Evolutionary conservation across 345 rosid species (phyloP), one percentile per base, ranked within the genome.

Genomic region (Gynandropsis gynandra): DNA sequence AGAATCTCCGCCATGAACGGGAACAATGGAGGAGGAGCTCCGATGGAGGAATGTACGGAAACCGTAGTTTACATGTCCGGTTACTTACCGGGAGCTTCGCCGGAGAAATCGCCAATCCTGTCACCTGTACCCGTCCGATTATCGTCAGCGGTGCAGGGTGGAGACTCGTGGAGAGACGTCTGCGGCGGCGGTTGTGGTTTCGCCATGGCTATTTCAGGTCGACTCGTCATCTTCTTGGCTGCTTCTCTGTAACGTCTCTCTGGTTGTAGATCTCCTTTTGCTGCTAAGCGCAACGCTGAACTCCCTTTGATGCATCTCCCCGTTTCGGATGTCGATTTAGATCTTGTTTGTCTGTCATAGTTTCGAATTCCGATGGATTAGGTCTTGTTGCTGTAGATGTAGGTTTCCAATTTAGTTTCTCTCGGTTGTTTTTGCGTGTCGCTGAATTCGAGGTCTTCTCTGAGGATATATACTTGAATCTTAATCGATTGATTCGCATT

Each of bases 151-250:
- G 18, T 47, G 42, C 51, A 56, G 13, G 73, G 62, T 6, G 71
- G 67, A n/a, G 73, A 74, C 56, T 69, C 74, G 0, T 84, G 96
- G 87, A 80, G 70, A 66, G 90, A 81, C 18, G 80, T 87, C 9
- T 80, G 78, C 18, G 76, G 89, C 18, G 89, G 94, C 7, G 94
- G 96, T 40, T 87, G 94, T 64, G 96, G 96, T 47, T 83, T 87
- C 55, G 87, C 87, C 24, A 77, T 87, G 74, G 87, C 87, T 45
- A 71, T 82, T 68, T 88, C 92, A 74, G 92, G 97, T 87, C 16
- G 17, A 24, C n/a, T 8, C 21, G 51, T 11, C 1, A 16, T 9
- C 42, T 16, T 2, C 10, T 7, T 21, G 0, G 15, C 4, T 42
- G 9, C 14, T 10, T 51, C 9, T 13, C 40, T 36, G 40, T 4